These are phyloP conservation scores for Pythium oligandrum DNA, from an alignment of 352 stramenopile genomes.

Conservation along the genomic window DNA sequence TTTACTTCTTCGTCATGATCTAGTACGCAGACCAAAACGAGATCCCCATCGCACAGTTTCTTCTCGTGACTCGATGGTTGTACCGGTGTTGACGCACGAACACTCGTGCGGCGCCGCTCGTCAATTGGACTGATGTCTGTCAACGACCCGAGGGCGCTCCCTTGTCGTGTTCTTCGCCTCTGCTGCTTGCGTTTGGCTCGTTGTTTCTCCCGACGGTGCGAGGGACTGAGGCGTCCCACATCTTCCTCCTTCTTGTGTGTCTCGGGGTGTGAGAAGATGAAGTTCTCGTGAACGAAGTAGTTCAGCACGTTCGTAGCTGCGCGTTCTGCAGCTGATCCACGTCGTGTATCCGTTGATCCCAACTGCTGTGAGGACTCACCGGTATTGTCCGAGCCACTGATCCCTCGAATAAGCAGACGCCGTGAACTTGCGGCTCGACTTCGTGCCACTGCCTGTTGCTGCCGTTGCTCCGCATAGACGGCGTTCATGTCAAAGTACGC, in stretches of 20 bases:
- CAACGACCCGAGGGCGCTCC: too few species aligned
- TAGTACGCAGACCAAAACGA: conserved; percentile 27
- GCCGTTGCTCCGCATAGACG: conserved; percentile 22
- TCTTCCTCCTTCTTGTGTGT: not conserved
- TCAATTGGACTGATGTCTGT: too few species aligned
- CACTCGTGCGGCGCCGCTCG: too few species aligned
- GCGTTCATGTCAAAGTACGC: conserved; percentile 42
- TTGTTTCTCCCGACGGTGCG: too few species aligned
- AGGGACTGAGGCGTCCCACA: conserved; percentile 2
- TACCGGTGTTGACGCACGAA: too few species aligned
- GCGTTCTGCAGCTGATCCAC: not conserved
- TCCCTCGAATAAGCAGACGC: conserved; percentile 12
- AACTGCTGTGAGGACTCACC: too few species aligned
- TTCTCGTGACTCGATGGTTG: conserved; percentile 3
- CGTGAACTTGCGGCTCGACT: conserved; percentile 19
- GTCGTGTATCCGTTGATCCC: too few species aligned
- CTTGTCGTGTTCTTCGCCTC: not conserved
- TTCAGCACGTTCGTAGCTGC: conserved; percentile 28
- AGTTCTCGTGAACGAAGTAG: conserved; percentile 61
- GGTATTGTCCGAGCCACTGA: too few species aligned
- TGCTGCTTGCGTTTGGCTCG: not conserved
- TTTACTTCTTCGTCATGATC: not conserved
- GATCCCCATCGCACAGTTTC: conserved; percentile 20
- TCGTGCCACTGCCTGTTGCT: conserved; percentile 18
- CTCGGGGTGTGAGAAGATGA: conserved; percentile 55